Percentiles rank a stretch among this genome's conserved stretches.
Evolutionary conservation across 2,329 filamentous ascomycete genomes (phyloP).

Genomic region (Aspergillus novofumigatus): DNA sequence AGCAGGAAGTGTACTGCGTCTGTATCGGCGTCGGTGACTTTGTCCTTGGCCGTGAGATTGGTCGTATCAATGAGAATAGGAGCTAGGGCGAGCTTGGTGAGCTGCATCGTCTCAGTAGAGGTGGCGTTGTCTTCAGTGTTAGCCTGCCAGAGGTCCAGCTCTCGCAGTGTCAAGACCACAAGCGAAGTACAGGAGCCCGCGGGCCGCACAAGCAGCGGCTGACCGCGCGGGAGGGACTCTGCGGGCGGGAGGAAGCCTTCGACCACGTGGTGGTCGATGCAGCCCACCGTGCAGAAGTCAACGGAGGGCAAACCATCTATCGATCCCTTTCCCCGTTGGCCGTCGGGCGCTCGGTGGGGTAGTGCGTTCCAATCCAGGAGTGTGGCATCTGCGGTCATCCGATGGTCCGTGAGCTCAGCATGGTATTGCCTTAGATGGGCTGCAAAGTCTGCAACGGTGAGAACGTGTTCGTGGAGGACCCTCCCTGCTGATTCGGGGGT

Average conservation of each 20-base stretch:
- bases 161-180: slow-evolving; percentile 48
- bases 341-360: slow-evolving; percentile 41
- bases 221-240: slow-evolving; percentile 28
- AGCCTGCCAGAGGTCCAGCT: slow-evolving; percentile 43
- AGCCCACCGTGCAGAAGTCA: slow-evolving; percentile 45
- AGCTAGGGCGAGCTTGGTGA: slow-evolving; percentile 37
- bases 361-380: slow-evolving; percentile 46
- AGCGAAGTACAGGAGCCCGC: slow-evolving; percentile 58
- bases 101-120: slow-evolving; percentile 38
- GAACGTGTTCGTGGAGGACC: slow-evolving; percentile 30
- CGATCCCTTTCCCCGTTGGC: slow-evolving; percentile 42
- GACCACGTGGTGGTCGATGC: slow-evolving; percentile 61
- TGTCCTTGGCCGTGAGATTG: slow-evolving; percentile 42
- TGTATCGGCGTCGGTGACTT: slow-evolving; percentile 47
- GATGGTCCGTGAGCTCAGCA: not conserved
- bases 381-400: slow-evolving; percentile 21
- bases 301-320: slow-evolving; percentile 45
- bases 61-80: slow-evolving; percentile 44
- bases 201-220: slow-evolving; percentile 52
- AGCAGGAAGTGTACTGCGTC: slow-evolving; percentile 50
- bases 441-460: slow-evolving; percentile 40
- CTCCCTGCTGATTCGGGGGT: slow-evolving; percentile 20
- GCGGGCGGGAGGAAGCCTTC: slow-evolving; percentile 48
- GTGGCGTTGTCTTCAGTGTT: slow-evolving; percentile 16
- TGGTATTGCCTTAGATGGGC: slow-evolving; percentile 15